These are phyloP conservation scores for Poa annua DNA, from an alignment of 176 grass and related monocot genomes.

Conservation along the genomic window DNA sequence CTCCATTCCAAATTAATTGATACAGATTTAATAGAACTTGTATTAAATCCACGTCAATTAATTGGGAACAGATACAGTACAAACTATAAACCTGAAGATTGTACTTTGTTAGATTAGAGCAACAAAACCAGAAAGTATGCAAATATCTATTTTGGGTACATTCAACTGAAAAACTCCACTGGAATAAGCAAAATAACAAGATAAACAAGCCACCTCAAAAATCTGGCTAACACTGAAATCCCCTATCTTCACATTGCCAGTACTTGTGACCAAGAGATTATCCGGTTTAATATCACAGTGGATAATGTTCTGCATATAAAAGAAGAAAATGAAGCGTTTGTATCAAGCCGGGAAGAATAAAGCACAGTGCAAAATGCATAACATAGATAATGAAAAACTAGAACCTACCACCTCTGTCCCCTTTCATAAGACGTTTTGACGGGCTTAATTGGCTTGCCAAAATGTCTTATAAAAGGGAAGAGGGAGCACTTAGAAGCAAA, in stretches of 20 bases:
- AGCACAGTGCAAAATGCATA: constrained; percentile 31
- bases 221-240: constrained; percentile 94
- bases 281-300: constrained; percentile 95
- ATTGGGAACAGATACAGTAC: not conserved
- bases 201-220: constrained; percentile 72
- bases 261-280: constrained; percentile 81
- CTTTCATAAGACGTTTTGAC: too few species aligned
- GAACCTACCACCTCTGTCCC: not conserved
- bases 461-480: too few species aligned
- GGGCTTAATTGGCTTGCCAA: too few species aligned
- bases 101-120: not conserved
- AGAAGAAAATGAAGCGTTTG: constrained; percentile 13
- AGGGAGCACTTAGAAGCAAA: not conserved
- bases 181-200: constrained; percentile 18
- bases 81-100: not conserved
- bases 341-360: not conserved
- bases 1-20: too few species aligned
- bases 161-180: constrained; percentile 19
- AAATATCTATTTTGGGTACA: not conserved
- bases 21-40: too few species aligned
- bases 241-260: constrained; percentile 81
- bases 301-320: constrained; percentile 69
- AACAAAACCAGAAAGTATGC: not conserved
- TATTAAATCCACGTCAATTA: too few species aligned
- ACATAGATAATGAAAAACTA: constrained; percentile 6